These are phyloP conservation scores for Dictyostelium intermedium DNA, from an alignment of 78 protist genomes.

Conservation along the genomic window DNA sequence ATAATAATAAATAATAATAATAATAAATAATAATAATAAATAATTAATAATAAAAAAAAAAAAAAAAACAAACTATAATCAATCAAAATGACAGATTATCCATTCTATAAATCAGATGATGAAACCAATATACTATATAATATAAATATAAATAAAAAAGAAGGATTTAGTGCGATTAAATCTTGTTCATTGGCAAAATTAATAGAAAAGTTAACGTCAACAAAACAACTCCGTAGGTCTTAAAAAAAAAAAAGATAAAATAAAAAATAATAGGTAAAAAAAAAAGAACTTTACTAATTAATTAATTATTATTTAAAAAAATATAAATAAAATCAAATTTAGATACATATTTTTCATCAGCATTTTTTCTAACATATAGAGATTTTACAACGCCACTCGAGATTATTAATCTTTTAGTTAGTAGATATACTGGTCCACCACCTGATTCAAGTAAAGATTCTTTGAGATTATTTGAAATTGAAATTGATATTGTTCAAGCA, in stretches of 20 bases:
- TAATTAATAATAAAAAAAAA: not conserved
- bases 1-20: not conserved
- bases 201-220: constrained; percentile 39
- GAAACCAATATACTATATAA: constrained; percentile 19
- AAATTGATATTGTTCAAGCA: constrained; percentile 41
- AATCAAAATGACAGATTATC: constrained; percentile 13
- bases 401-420: not conserved
- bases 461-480: constrained; percentile 67
- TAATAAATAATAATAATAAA: not conserved
- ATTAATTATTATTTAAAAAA: not conserved
- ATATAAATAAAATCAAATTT: not conserved
- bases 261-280: not conserved
- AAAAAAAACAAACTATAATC: not conserved
- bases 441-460: constrained; percentile 46
- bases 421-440: constrained; percentile 70
- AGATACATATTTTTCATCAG: constrained; percentile 57
- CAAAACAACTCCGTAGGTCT: constrained; percentile 38
- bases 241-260: not conserved
- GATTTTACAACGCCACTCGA: constrained; percentile 74
- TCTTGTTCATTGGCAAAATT: constrained; percentile 52
- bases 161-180: constrained; percentile 50
- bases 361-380: constrained; percentile 68
- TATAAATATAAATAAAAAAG: constrained; percentile 51
- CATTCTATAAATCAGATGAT: constrained; percentile 70
- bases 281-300: not conserved